These are phyloP conservation scores for Leishmania turanica DNA, from an alignment of 208 protist species.

Conservation along the genomic window DNA sequence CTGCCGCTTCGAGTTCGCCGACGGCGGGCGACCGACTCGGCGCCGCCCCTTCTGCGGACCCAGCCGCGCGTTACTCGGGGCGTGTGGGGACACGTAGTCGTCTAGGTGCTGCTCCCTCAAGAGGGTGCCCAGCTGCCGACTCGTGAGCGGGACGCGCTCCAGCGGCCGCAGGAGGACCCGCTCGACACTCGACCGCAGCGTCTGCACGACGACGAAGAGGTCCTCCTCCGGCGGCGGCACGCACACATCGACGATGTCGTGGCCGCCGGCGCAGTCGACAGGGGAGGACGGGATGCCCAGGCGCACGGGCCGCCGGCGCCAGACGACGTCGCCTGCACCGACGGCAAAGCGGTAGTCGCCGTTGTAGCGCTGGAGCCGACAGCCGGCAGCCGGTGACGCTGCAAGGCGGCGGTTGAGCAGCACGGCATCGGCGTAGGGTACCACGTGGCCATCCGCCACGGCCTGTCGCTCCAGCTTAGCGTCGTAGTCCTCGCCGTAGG, in stretches of 20 bases:
- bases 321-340: constrained; percentile 73
- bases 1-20: constrained; percentile 1
- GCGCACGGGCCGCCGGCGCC: constrained; percentile 53
- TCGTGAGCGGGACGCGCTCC: constrained; percentile 17
- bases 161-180: constrained; percentile 58
- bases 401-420: constrained; percentile 58
- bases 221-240: constrained; percentile 44
- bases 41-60: background rate
- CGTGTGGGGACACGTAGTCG: constrained; percentile 35
- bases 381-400: background rate
- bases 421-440: constrained; percentile 63
- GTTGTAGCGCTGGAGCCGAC: constrained; percentile 64
- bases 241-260: background rate
- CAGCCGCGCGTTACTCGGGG: background rate
- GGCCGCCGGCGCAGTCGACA: background rate
- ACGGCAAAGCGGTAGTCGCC: constrained; percentile 84
- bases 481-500: constrained; percentile 91
- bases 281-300: background rate
- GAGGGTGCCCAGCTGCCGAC: constrained; percentile 19
- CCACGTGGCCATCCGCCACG: constrained; percentile 62
- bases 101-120: constrained; percentile 33
- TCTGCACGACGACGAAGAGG: constrained; percentile 73
- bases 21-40: background rate
- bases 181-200: constrained; percentile 32
- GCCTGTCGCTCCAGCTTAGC: constrained; percentile 77